Conservation (phyloP, 78 protist genomes). For the Monosiga brevicollis region DNA sequence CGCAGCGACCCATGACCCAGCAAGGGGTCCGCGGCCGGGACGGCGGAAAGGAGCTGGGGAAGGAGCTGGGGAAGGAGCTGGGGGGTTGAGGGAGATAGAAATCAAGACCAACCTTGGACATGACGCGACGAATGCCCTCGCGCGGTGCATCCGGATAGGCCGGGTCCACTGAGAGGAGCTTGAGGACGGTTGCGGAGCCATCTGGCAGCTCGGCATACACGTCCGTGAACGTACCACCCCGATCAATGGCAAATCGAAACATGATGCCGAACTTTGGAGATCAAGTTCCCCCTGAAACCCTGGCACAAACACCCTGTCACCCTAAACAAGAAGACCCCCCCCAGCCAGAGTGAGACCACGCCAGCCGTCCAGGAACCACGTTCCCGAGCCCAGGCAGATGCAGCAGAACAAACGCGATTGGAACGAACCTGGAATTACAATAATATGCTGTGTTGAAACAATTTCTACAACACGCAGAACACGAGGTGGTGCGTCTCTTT, state of each 20-base stretch:
- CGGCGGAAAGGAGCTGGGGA: too few relatives aligned
- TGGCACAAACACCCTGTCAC: too few relatives aligned
- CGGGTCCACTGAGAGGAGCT: slow-evolving; percentile 85
- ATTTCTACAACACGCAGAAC: neutral
- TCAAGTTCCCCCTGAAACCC: neutral
- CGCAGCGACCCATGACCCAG: too few relatives aligned
- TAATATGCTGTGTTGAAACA: neutral
- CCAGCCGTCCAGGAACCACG: too few relatives aligned
- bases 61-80: too few relatives aligned
- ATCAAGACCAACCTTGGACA: slow-evolving; percentile 17
- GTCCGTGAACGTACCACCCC: slow-evolving; percentile 96
- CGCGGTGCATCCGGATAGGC: slow-evolving; percentile 84
- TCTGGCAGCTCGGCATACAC: slow-evolving; percentile 17
- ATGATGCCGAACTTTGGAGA: neutral
- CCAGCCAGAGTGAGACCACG: too few relatives aligned
- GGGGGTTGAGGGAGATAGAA: too few relatives aligned
- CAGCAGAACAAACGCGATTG: too few relatives aligned
- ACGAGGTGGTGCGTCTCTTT: neutral
- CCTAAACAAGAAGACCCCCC: too few relatives aligned
- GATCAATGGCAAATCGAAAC: slow-evolving; percentile 68
- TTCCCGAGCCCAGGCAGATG: too few relatives aligned
- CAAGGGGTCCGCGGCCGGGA: too few relatives aligned
- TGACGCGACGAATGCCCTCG: slow-evolving; percentile 85
- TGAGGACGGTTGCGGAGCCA: slow-evolving; percentile 31
- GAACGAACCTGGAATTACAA: too few relatives aligned